These are phyloP conservation scores for Candida sp. DNA, from an alignment of 1,139 yeast species.

Conservation along the genomic window DNA sequence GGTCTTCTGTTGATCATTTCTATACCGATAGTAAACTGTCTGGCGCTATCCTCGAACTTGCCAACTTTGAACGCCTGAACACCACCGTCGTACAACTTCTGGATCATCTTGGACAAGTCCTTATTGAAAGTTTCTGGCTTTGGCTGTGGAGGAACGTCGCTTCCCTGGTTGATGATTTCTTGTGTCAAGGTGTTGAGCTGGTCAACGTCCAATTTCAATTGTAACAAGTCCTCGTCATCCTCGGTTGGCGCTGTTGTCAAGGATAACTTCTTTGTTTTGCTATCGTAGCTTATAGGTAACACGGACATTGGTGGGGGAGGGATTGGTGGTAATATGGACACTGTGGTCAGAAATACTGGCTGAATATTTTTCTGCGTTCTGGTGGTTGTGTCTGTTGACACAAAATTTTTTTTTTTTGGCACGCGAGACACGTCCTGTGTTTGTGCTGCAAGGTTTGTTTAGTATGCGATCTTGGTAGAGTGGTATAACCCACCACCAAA, in stretches of 20 bases:
- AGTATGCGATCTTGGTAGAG: neutral
- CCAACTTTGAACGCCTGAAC: constrained; percentile 63
- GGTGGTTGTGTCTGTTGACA: neutral
- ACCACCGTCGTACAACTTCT: constrained; percentile 78
- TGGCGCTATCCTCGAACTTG: constrained; percentile 72
- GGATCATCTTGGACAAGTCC: constrained; percentile 67
- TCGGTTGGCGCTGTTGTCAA: constrained; percentile 22
- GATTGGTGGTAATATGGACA: neutral
- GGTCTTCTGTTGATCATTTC: constrained; percentile 84
- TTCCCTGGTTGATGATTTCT: constrained; percentile 61
- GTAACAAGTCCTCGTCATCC: constrained; percentile 25
- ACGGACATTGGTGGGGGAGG: neutral
- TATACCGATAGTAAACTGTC: constrained; percentile 75
- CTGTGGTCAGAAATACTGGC: neutral
- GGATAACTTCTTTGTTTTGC: constrained; percentile 29
- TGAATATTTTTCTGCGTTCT: neutral
- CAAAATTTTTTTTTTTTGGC: neutral
- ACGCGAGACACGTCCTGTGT: neutral
- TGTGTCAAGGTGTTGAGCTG: constrained; percentile 68
- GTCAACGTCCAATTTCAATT: constrained; percentile 50
- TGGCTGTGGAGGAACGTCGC: constrained; percentile 77
- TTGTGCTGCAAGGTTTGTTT: neutral
- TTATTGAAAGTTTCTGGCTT: constrained; percentile 54
- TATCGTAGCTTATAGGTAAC: constrained; percentile 22
- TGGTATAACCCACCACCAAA: too few relatives aligned